phyloP scores from a whole-genome alignment of 2,329 filamentous ascomycete species.

The Ophiostoma piceae region DNA sequence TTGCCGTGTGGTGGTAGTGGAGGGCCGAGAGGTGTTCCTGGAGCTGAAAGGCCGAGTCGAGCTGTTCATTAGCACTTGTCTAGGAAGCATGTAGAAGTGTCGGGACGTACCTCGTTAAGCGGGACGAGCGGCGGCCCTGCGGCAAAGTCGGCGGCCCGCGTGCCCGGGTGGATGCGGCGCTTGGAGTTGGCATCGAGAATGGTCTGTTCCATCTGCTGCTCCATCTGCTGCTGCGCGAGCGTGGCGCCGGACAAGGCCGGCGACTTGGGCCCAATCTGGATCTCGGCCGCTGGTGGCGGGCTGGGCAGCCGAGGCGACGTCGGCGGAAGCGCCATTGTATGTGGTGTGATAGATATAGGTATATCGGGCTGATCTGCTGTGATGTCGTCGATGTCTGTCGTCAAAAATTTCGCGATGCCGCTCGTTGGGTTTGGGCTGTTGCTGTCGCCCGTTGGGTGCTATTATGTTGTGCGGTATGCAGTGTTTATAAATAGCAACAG shows the following conservation, averaged over 20 bases:
- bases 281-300: conserved; percentile 89
- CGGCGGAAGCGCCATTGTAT: conserved; percentile 52
- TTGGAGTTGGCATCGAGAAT: conserved; percentile 68
- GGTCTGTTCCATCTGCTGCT: conserved; percentile 57
- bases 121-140: conserved; percentile 84
- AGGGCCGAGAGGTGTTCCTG: conserved; percentile 95
- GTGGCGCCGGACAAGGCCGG: conserved; percentile 30
- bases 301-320: conserved; percentile 83
- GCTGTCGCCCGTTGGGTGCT: not conserved
- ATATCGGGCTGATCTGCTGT: not conserved
- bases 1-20: conserved; percentile 71
- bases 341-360: not conserved
- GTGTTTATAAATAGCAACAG: not conserved
- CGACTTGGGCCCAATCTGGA: conserved; percentile 63
- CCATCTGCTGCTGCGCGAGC: conserved; percentile 49
- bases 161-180: conserved; percentile 85
- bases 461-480: not conserved
- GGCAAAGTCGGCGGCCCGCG: conserved; percentile 87
- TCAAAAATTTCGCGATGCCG: not conserved
- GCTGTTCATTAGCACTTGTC: conserved; percentile 46
- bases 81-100: not conserved
- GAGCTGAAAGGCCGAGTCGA: conserved; percentile 94
- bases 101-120: conserved; percentile 63
- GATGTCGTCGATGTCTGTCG: not conserved
- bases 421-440: not conserved